Evolutionary conservation across 2,329 filamentous ascomycete species (phyloP).

Genomic region (Exserohilum rostratum): DNA sequence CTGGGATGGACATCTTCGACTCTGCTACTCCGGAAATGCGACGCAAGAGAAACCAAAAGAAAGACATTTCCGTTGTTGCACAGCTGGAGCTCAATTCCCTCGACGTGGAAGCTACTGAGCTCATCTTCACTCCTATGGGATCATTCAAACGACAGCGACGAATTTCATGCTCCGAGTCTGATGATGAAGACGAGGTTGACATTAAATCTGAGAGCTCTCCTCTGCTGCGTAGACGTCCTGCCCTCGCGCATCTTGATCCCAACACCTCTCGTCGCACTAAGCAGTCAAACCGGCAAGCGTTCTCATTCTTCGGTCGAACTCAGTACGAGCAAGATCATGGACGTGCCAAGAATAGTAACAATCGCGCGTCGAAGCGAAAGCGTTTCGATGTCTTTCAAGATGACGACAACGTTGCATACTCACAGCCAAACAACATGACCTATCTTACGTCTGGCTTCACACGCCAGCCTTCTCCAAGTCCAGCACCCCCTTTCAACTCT

Average conservation of each 20-base stretch:
- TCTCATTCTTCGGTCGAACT: constrained; percentile 25
- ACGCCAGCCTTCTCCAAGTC: constrained; percentile 33
- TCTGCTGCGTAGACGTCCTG: constrained; percentile 31
- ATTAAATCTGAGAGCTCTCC: constrained; percentile 46
- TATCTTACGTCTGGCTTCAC: constrained; percentile 45
- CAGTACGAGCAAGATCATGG: constrained; percentile 39
- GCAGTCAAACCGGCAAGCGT: constrained; percentile 32
- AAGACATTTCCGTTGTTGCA: constrained; percentile 72
- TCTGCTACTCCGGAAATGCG: constrained; percentile 75
- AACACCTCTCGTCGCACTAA: constrained; percentile 41
- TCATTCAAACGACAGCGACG: constrained; percentile 50
- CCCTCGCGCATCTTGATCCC: constrained; percentile 39
- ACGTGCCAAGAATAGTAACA: constrained; percentile 36
- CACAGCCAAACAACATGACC: constrained; percentile 40
- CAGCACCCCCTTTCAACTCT: constrained; percentile 28
- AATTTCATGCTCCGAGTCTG: constrained; percentile 54
- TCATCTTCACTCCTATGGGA: constrained; percentile 62
- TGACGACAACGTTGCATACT: constrained; percentile 35
- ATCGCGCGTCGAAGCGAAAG: constrained; percentile 42
- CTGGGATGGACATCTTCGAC: constrained; percentile 83
- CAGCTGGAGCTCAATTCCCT: constrained; percentile 70
- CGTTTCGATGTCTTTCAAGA: constrained; percentile 53
- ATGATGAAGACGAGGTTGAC: constrained; percentile 47
- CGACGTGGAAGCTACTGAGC: constrained; percentile 67
- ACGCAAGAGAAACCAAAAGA: constrained; percentile 78